Evolutionary conservation across 345 rosid species (phyloP), one percentile per base, ranked within the genome.

Genomic region (Trapa bicornis): DNA sequence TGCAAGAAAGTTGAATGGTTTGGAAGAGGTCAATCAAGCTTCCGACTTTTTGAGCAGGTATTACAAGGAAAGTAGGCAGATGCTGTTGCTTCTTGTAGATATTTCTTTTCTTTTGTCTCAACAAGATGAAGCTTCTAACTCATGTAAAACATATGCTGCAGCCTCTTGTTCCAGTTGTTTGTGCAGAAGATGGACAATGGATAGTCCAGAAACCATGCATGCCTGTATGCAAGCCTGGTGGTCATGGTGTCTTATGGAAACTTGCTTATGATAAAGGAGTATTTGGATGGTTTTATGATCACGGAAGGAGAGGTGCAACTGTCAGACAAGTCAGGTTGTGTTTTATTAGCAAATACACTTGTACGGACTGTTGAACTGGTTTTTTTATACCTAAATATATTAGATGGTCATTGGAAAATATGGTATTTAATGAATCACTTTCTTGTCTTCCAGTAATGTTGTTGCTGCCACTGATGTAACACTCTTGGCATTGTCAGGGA

Each of bases 241-340:
- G 98, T 76, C 97, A 90, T 84, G 98, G 92, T 68, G 97, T 82
- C 33, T 87, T 93, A 73, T 93, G 98, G 98, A 93, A 93, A 81
- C 87, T 93, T 74, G 98, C 98, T 64, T 73, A 83, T 68, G 94
- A 90, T 82, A 88, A 83, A 75, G 98, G 98, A 36, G 70, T 93
- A 71, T 93, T 88, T 74, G 69, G 82, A 65, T 93, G 97, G 97
- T 88, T 93, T 77, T 78, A 70, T 63, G 74, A 76, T 74, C 97
- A 88, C 79, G 88, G 88, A 79, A 87, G 92, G 80, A 88, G 80
- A 78, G 97, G 97, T 32, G 96, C 97, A 66, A 87, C 97, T 7
- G 85, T 93, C 64, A 83, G 98, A 65, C 96, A 93, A 90, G 97
- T 90, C 84, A 86, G 98, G 96, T 92, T 69, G 74, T 84, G 75